A percentile compares a stretch with the other conserved stretches of the same genome.
Conservation (phyloP, 225 moss, liverwort and hornwort species). For the Pleurozium schreberi region DNA sequence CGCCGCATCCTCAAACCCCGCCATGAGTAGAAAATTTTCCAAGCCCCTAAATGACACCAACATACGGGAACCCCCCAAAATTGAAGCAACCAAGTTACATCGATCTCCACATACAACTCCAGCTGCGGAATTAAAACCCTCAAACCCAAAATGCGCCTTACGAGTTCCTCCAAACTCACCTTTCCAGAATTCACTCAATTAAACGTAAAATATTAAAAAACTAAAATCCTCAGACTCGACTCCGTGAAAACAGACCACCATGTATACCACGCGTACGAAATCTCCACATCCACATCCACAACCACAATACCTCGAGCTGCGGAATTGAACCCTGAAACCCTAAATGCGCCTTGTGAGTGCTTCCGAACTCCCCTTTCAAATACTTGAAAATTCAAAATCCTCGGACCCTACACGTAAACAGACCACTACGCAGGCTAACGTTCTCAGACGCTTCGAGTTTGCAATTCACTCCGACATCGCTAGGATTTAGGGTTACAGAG, state of each 20-base stretch:
- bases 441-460: not conserved
- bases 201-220: not conserved
- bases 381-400: not conserved
- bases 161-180: not conserved
- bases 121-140: not conserved
- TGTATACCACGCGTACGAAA: not conserved
- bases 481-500: not conserved
- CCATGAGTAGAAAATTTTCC: slow-evolving; percentile 9
- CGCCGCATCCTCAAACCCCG: not conserved
- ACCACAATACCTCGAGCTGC: not conserved
- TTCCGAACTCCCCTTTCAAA: not conserved
- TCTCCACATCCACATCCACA: not conserved
- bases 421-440: not conserved
- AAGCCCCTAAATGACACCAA: not conserved
- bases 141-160: slow-evolving; percentile 3
- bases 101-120: not conserved
- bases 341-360: not conserved
- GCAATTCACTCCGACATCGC: not conserved
- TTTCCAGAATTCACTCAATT: not conserved
- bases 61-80: not conserved
- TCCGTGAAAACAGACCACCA: not conserved
- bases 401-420: not conserved
- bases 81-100: not conserved
- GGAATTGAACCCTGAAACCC: slow-evolving; percentile 1
- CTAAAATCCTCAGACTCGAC: not conserved